Evolutionary conservation across 1,284 basidiomycete genomes (phyloP).

Genomic region (Trichosporon inkin): DNA sequence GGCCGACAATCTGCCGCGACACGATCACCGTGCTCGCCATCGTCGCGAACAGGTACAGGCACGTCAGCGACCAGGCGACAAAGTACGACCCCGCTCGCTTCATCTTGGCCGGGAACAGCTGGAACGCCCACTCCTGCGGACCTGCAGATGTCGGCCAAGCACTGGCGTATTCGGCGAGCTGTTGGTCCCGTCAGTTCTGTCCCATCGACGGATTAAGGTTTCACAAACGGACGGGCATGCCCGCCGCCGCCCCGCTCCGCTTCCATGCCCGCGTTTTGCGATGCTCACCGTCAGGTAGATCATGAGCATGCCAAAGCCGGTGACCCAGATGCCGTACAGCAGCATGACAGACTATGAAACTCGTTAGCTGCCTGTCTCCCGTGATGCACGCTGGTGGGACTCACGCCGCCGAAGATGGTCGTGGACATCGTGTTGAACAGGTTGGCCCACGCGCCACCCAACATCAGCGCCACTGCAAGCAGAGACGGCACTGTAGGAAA

Average conservation of each 20-base stretch:
- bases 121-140: constrained; percentile 15
- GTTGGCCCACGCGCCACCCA: constrained; percentile 12
- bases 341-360: constrained; percentile 1
- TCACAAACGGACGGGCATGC: neutral
- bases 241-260: too few relatives aligned
- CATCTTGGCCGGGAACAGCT: constrained; percentile 9
- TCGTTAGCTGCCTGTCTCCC: neutral
- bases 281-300: constrained; percentile 8
- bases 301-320: neutral
- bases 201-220: neutral
- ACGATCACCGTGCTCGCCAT: constrained; percentile 3
- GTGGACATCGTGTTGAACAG: constrained; percentile 3
- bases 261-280: too few relatives aligned
- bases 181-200: neutral
- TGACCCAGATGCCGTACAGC: constrained; percentile 10
- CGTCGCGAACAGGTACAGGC: constrained; percentile 11
- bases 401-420: constrained; percentile 8
- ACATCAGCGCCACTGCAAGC: constrained; percentile 9
- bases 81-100: constrained; percentile 11
- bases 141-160: constrained; percentile 11
- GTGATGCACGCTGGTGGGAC: neutral
- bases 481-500: constrained; percentile 4
- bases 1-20: constrained; percentile 3
- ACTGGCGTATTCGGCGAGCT: constrained; percentile 11
- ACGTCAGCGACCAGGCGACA: constrained; percentile 9